phyloP scores from a whole-genome alignment of 495 filamentous ascomycete genomes.

The Cercophora samala region DNA sequence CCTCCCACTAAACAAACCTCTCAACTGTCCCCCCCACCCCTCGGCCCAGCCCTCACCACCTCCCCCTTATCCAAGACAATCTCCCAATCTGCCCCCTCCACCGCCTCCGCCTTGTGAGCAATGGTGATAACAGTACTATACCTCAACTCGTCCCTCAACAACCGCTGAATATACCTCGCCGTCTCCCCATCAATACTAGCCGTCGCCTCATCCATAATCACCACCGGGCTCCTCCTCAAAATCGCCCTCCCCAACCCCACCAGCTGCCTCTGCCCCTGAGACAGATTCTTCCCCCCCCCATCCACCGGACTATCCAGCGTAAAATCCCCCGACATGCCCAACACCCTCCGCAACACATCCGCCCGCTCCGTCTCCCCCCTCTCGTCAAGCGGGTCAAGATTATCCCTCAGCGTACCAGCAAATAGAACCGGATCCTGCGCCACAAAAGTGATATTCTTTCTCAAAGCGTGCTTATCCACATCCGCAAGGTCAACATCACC shows the following conservation, averaged over 20 bases:
- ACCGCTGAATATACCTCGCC: constrained; percentile 70
- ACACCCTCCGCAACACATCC: constrained; percentile 43
- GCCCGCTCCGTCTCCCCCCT: constrained; percentile 46
- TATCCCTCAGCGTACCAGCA: constrained; percentile 52
- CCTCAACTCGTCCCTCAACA: constrained; percentile 69
- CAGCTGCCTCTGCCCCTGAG: constrained; percentile 60
- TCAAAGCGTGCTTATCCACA: constrained; percentile 53
- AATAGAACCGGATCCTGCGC: constrained; percentile 63
- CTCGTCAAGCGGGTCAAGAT: constrained; percentile 52
- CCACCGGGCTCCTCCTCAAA: constrained; percentile 55
- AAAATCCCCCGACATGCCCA: constrained; percentile 36
- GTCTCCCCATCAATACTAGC: constrained; percentile 79
- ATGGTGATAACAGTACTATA: constrained; percentile 83
- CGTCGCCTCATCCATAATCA: constrained; percentile 79
- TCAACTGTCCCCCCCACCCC: neutral
- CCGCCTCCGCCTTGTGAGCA: constrained; percentile 77
- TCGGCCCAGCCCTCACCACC: constrained; percentile 37
- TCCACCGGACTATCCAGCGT: constrained; percentile 48
- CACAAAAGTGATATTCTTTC: constrained; percentile 56
- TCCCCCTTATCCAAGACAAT: constrained; percentile 66
- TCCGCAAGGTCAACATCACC: constrained; percentile 50
- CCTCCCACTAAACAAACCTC: neutral
- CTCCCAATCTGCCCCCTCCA: constrained; percentile 71
- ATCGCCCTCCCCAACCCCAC: constrained; percentile 58
- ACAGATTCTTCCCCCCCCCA: constrained; percentile 57